A percentile compares a stretch with the other conserved stretches of the same genome.
phyloP scores from a whole-genome alignment of 371 early-diverging fungal species.

The Umbelopsis sp. region DNA sequence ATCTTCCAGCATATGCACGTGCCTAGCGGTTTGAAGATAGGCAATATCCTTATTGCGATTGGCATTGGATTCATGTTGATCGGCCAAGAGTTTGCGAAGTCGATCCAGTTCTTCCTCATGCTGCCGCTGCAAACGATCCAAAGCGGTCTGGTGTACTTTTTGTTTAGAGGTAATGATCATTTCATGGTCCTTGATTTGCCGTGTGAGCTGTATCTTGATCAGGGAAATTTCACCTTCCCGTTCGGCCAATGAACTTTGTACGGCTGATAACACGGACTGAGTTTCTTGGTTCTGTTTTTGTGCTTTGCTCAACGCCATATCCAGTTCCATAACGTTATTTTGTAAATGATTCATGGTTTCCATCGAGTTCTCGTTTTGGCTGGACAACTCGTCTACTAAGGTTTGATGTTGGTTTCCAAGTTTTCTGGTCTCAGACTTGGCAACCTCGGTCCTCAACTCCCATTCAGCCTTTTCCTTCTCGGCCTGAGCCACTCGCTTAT shows the following conservation, averaged over 20 bases:
- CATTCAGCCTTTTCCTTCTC: conserved; percentile 21
- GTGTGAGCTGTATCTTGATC: conserved; percentile 6
- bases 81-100: neutral
- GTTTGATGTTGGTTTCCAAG: neutral
- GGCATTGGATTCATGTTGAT: conserved; percentile 4
- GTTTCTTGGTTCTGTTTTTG: conserved; percentile 1
- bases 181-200: conserved; percentile 16
- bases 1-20: conserved; percentile 16
- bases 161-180: neutral
- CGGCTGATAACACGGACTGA: conserved; percentile 1
- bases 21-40: conserved; percentile 9
- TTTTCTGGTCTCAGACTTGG: conserved; percentile 19
- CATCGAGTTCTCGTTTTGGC: conserved; percentile 1
- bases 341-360: conserved; percentile 8
- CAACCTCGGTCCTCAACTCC: conserved; percentile 18
- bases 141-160: conserved; percentile 3
- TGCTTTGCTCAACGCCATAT: neutral
- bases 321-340: neutral
- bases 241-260: conserved; percentile 17
- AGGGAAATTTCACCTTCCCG: conserved; percentile 16
- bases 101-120: conserved; percentile 8
- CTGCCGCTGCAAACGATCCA: conserved; percentile 17
- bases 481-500: conserved; percentile 1
- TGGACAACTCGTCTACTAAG: neutral
- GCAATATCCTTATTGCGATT: conserved; percentile 16